Evolutionary conservation across 208 protist genomes (phyloP).

Genomic region (Vickermania spadyakhi): DNA sequence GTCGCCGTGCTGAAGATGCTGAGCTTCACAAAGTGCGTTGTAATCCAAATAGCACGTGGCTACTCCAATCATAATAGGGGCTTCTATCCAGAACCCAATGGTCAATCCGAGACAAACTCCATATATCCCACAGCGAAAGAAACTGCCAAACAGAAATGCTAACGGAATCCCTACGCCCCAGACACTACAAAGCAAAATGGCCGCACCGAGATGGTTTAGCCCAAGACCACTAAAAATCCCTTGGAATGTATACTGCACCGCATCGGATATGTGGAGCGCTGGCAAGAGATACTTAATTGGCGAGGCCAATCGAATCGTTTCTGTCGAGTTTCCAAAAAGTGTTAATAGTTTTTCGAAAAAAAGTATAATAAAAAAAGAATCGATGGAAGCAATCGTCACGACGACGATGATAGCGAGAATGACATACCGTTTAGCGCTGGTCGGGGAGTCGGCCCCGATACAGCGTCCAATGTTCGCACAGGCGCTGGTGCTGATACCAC

Average conservation of each 20-base stretch:
- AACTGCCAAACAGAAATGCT: constrained; percentile 45
- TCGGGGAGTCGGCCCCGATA: constrained; percentile 49
- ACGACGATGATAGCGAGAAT: constrained; percentile 14
- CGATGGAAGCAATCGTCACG: neutral
- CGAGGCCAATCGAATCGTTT: constrained; percentile 39
- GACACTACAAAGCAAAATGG: constrained; percentile 53
- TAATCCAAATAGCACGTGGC: constrained; percentile 44
- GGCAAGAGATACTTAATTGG: constrained; percentile 46
- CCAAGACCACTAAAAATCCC: constrained; percentile 80
- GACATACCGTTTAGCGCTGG: constrained; percentile 49
- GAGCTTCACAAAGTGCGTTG: constrained; percentile 38
- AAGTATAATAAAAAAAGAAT: constrained; percentile 5
- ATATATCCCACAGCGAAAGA: constrained; percentile 41
- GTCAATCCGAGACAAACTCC: constrained; percentile 73
- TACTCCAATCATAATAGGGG: constrained; percentile 53
- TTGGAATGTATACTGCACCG: constrained; percentile 77
- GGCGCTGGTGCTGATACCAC: constrained; percentile 63
- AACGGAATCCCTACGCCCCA: constrained; percentile 70
- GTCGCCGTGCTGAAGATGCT: constrained; percentile 12
- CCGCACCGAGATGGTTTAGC: constrained; percentile 66
- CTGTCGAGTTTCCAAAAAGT: constrained; percentile 53
- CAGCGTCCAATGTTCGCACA: constrained; percentile 71
- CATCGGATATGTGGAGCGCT: constrained; percentile 63
- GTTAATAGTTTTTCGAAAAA: constrained; percentile 1
- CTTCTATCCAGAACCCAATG: constrained; percentile 72